Base-by-base conservation (phyloP, 2,329 filamentous ascomycete genomes). In the Pseudofabraea citricarpa region DNA sequence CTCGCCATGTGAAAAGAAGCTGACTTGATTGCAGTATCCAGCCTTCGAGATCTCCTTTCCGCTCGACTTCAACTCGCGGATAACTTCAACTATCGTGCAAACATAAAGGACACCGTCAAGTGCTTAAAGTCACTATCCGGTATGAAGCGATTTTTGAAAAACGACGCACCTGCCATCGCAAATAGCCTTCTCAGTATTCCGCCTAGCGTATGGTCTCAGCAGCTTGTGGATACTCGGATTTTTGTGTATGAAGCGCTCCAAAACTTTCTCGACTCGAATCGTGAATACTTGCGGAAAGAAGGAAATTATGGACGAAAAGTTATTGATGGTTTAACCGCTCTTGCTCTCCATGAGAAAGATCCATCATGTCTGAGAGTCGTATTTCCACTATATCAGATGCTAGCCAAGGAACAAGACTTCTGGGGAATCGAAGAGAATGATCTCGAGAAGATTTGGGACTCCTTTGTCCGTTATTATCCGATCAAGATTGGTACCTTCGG, bases 401-500 rank as follows among this genome's bases (percentile, higher is more conserved):
- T 61, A 3, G 44, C 51, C 19, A 42, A 41, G 13, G 40, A 41
- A 13, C 18, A n/a, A 21, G 20, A 37, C 12, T 41, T 40, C 4
- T 60, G 57, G 56, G 37, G 38, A 13, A 38, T 53, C 9, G 32
- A 22, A 3, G 19, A 40, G 9, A 38, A 36, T 5, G 49, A 51
- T 8, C 45, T 45, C 8, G 41, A 53, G 13, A 27, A 44, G 1
- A 38, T 59, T 5, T 62, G 55, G 46, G 49, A 53, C 6, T 58
- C 55, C 2, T 59, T 54, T 27, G 49, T 51, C 10, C 42, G 57
- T 26, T 62, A 59, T 27, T 61, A 53, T 41, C 59, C 59, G 2
- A 54, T 62, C 15, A 58, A 49, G 3, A 36, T 60, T 7, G 46
- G 49, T 12, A 51, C 27, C 13, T 31, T 31, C 16, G 27, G 27